Evolutionary conservation across 2,329 filamentous ascomycete genomes (phyloP), one percentile per base, ranked within the genome.

Genomic region (Penicillium sclerotiorum): DNA sequence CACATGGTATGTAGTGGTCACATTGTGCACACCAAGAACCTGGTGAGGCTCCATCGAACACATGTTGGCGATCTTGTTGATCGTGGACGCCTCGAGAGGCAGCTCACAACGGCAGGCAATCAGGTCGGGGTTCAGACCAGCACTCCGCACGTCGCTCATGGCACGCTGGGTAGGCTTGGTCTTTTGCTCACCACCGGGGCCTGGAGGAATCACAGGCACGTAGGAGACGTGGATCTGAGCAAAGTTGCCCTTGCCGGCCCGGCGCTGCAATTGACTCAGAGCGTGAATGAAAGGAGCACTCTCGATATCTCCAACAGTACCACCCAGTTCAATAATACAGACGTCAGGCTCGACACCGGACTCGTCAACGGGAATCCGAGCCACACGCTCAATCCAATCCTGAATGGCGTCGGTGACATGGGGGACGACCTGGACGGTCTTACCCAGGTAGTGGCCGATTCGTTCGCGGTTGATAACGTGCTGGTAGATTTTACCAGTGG

Each of bases 131-230:
- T 79, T 82, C 47, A 90, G 73, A 66, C 91, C 91, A 56, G 89
- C 87, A 66, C 88, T 92, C 56, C 93, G 87, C 55, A 92, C 86
- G 62, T 88, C 84, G 66, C 87, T 87, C 63, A 97, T 90, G 21
- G 93, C 90, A 63, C 90, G 85, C 71, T 99, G 94, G 0, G 94
- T 99, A 0, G 94, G 94, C 77, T 97, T 97, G 8, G 92, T 97
- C 83, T 97, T 97, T 72, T 95, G 86, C 77, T 97, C 87, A 27
- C 83, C 81, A 13, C 42, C 32, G 36, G 32, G 42, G n/a, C 30
- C 32, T 4, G 30, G 42, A 35, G 45, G 62, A 32, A 87, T 82
- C 27, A 93, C 81, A 1, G 92, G 94, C 27, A 97, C 87, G 62
- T 92, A 58, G 67, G 74, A 55, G 55, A 96, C 93, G 72, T 91